phyloP scores from a whole-genome alignment of 129 eudicot genomes.

The Cynara cardunculus region DNA sequence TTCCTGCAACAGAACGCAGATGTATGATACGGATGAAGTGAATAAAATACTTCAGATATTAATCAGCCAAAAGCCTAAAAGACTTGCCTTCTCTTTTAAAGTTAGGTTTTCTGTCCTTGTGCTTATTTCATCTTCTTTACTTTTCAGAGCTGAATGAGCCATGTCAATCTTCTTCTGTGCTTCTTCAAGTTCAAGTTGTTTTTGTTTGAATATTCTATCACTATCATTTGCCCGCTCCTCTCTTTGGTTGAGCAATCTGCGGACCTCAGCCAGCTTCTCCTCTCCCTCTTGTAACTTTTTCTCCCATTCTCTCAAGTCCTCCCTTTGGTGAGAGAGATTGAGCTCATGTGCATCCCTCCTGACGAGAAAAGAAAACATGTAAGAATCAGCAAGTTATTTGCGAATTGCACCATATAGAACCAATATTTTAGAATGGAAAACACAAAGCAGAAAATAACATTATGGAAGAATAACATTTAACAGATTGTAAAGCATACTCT shows the following conservation, averaged over 20 bases:
- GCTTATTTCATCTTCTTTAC: slow-evolving; percentile 74
- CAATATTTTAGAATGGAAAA: not conserved
- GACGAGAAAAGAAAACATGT: slow-evolving; percentile 4
- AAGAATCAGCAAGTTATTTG: not conserved
- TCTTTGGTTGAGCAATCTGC: slow-evolving; percentile 77
- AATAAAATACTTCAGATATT: not conserved
- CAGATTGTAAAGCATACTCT: slow-evolving; percentile 56
- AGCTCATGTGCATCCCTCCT: slow-evolving; percentile 74
- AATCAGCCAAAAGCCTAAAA: slow-evolving; percentile 12
- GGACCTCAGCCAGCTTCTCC: slow-evolving; percentile 82
- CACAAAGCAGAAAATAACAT: not conserved
- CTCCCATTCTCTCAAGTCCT: slow-evolving; percentile 95
- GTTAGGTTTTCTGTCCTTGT: slow-evolving; percentile 45
- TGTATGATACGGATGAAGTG: not conserved
- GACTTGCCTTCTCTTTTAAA: slow-evolving; percentile 76
- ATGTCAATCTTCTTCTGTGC: slow-evolving; percentile 60
- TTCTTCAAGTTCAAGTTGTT: slow-evolving; percentile 70
- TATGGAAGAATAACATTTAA: not conserved
- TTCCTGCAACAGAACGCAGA: slow-evolving; percentile 54
- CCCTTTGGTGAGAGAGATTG: slow-evolving; percentile 64
- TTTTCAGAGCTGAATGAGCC: slow-evolving; percentile 44
- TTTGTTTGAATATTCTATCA: slow-evolving; percentile 66
- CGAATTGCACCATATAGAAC: not conserved
- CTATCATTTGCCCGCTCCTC: slow-evolving; percentile 86
- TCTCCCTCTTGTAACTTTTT: slow-evolving; percentile 80